Evolutionary conservation across 306 rosid genomes (phyloP).

Genomic region (Sindora glabra): DNA sequence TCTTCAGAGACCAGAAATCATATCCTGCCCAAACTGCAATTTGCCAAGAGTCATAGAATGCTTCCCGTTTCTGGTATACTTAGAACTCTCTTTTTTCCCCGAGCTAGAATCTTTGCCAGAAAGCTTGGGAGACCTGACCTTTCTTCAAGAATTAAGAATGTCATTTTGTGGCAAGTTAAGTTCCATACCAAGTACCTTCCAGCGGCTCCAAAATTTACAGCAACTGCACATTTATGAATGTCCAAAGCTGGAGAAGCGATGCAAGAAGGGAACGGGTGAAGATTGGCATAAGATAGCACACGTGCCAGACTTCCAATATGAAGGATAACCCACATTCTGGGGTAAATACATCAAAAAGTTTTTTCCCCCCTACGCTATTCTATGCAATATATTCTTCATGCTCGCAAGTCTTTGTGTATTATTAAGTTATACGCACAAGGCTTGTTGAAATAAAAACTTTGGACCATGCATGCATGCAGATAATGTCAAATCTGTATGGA

Average conservation of each 20-base stretch:
- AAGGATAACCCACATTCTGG: too few relatives aligned
- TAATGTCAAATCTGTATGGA: too few relatives aligned
- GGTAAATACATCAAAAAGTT: too few relatives aligned
- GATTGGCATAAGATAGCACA: neutral
- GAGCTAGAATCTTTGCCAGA: neutral
- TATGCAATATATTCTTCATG: too few relatives aligned
- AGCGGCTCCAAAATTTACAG: neutral
- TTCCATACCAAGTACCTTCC: neutral
- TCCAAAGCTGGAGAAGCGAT: neutral
- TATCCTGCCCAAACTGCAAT: neutral
- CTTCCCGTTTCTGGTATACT: neutral
- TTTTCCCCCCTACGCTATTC: too few relatives aligned
- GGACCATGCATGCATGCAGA: too few relatives aligned
- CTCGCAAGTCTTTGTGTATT: too few relatives aligned
- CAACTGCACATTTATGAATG: rapidly evolving
- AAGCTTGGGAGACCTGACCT: neutral
- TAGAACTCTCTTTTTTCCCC: neutral
- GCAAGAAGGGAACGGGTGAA: neutral
- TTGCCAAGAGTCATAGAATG: neutral
- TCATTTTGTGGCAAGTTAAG: neutral
- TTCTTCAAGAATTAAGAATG: neutral
- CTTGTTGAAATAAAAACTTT: too few relatives aligned
- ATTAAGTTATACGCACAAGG: too few relatives aligned
- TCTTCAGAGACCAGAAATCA: neutral
- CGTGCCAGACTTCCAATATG: too few relatives aligned